These are phyloP conservation scores for Erodium texanum DNA, from an alignment of 441 rosid species.

Conservation along the genomic window DNA sequence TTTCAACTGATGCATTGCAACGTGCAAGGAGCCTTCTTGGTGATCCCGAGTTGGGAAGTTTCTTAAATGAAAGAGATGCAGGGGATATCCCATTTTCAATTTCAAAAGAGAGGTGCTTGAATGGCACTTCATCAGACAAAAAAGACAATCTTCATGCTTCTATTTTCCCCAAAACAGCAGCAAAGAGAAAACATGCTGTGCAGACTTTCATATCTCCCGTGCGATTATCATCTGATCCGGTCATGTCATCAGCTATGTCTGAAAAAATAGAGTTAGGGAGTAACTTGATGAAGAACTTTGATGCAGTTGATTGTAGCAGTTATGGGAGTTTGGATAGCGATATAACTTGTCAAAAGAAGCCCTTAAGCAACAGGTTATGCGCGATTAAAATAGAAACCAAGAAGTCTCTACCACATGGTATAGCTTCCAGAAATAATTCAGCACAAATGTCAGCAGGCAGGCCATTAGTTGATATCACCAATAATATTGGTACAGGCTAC, in stretches of 20 bases:
- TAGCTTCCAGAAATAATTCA: slow-evolving; percentile 24
- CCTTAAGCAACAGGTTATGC: slow-evolving; percentile 20
- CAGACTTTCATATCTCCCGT: slow-evolving; percentile 54
- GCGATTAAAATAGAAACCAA: slow-evolving; percentile 16
- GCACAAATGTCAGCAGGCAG: slow-evolving; percentile 33
- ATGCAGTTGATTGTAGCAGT: slow-evolving; percentile 34
- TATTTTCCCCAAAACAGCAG: slow-evolving; percentile 29
- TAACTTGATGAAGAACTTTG: slow-evolving; percentile 40
- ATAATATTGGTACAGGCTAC: slow-evolving; percentile 26
- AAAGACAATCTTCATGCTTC: slow-evolving; percentile 30
- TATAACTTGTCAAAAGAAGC: slow-evolving; percentile 24
- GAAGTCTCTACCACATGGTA: slow-evolving; percentile 25
- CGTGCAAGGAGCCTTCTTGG: slow-evolving; percentile 95
- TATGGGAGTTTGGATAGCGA: slow-evolving; percentile 20
- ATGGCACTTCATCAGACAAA: slow-evolving; percentile 31
- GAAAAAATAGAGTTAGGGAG: slow-evolving; percentile 30
- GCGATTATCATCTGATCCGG: slow-evolving; percentile 36
- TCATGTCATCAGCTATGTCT: slow-evolving; percentile 25
- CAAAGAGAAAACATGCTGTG: slow-evolving; percentile 32
- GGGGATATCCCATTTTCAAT: slow-evolving; percentile 30
- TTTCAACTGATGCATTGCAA: slow-evolving; percentile 70
- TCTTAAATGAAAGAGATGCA: slow-evolving; percentile 36
- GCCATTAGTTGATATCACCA: slow-evolving; percentile 62
- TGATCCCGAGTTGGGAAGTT: slow-evolving; percentile 63
- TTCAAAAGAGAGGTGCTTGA: slow-evolving; percentile 23